These are phyloP conservation scores for Thelephora ganbajun DNA, from an alignment of 768 basidiomycete species.

Conservation along the genomic window DNA sequence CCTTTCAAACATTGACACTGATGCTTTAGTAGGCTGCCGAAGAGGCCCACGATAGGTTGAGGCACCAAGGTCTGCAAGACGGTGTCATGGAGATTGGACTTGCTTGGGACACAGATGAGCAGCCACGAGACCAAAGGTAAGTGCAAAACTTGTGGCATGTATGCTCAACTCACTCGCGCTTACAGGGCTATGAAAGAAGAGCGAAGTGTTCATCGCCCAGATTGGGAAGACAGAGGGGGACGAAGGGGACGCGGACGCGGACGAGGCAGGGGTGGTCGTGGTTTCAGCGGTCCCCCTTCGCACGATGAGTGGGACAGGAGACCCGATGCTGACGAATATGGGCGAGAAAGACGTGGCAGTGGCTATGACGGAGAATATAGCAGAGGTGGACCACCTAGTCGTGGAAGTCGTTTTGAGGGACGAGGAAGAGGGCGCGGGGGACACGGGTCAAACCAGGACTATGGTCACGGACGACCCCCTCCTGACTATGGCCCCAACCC, in stretches of 20 bases:
- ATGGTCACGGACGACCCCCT: constrained; percentile 13
- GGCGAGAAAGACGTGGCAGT: constrained; percentile 12
- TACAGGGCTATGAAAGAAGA: constrained; percentile 13
- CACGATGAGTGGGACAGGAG: constrained; percentile 36
- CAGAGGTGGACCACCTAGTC: constrained; percentile 16
- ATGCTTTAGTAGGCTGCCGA: constrained; percentile 43
- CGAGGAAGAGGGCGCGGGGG: constrained; percentile 8
- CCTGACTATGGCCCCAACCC: constrained; percentile 23
- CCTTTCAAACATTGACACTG: constrained; percentile 2
- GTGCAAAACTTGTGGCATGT: constrained; percentile 3
- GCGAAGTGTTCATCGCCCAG: constrained; percentile 24
- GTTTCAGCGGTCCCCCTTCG: constrained; percentile 12
- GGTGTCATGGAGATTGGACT: constrained; percentile 82
- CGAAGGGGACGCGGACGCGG: constrained; percentile 25
- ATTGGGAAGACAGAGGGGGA: constrained; percentile 18
- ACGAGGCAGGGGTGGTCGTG: constrained; percentile 23
- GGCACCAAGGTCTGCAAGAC: constrained; percentile 67
- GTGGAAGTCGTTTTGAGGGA: constrained; percentile 10
- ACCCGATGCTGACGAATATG: constrained; percentile 18
- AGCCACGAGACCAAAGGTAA: constrained; percentile 30
- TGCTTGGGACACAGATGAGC: constrained; percentile 61
- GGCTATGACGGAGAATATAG: constrained; percentile 13
- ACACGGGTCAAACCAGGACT: constrained; percentile 20
- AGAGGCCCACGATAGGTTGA: constrained; percentile 66
- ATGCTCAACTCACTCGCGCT: constrained; percentile 3